phyloP scores from a whole-genome alignment of 2,329 filamentous ascomycete genomes.

The Acrocalymma vagum region DNA sequence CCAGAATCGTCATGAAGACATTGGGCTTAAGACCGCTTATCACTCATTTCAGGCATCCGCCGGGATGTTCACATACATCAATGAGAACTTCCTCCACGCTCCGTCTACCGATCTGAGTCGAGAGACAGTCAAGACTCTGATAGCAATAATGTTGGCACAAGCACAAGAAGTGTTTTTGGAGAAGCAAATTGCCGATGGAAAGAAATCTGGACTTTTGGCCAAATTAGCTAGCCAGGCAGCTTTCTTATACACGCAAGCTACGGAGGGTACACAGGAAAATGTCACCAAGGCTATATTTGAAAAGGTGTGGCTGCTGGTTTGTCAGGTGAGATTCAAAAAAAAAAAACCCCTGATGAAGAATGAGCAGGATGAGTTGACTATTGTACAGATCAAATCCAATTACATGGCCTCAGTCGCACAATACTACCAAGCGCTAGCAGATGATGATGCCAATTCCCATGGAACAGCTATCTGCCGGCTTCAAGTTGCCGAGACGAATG shows the following conservation, averaged over 20 bases:
- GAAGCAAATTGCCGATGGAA: slow-evolving; percentile 91
- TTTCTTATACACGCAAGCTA: slow-evolving; percentile 85
- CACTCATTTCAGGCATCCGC: slow-evolving; percentile 98
- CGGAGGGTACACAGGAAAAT: slow-evolving; percentile 92
- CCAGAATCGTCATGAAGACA: slow-evolving; percentile 91
- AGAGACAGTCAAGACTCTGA: slow-evolving; percentile 94
- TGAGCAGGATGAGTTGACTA: slow-evolving; percentile 10
- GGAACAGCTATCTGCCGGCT: slow-evolving; percentile 85
- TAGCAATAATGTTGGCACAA: slow-evolving; percentile 91
- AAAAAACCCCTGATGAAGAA: background rate
- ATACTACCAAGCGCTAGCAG: slow-evolving; percentile 91
- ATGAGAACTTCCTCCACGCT: slow-evolving; percentile 98
- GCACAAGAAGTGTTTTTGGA: slow-evolving; percentile 97
- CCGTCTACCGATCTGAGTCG: slow-evolving; percentile 95
- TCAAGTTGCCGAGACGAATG: slow-evolving; percentile 79
- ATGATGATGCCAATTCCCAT: slow-evolving; percentile 87
- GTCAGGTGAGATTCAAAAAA: slow-evolving; percentile 66
- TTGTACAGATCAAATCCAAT: slow-evolving; percentile 74
- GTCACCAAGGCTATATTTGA: slow-evolving; percentile 92
- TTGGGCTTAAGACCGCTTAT: slow-evolving; percentile 93
- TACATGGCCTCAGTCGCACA: slow-evolving; percentile 87
- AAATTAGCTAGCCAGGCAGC: slow-evolving; percentile 93
- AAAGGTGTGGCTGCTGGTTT: slow-evolving; percentile 87
- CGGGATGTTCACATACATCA: slow-evolving; percentile 99
- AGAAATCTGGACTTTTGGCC: slow-evolving; percentile 89